phyloP scores from a whole-genome alignment of 2,329 filamentous ascomycete genomes.

The Beauveria caledonica region DNA sequence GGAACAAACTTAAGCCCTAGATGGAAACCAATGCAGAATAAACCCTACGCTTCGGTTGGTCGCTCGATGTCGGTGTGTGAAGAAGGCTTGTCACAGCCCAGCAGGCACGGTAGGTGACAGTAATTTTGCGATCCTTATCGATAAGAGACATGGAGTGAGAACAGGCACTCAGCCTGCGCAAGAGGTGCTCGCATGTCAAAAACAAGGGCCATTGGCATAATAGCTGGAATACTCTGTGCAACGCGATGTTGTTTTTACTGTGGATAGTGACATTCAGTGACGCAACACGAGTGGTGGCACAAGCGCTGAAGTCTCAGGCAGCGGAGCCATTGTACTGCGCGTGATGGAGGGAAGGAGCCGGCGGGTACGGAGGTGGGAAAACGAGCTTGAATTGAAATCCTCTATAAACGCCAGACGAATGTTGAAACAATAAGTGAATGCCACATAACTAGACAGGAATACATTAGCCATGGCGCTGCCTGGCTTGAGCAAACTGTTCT shows the following conservation, averaged over 20 bases:
- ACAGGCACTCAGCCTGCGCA: not conserved
- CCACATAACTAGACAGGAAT: not conserved
- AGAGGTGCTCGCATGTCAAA: not conserved
- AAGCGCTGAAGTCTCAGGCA: too few relatives aligned
- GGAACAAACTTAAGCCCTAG: not conserved
- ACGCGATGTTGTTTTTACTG: too few relatives aligned
- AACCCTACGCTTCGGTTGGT: not conserved
- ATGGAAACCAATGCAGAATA: not conserved
- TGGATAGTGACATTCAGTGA: too few relatives aligned
- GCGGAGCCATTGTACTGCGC: too few relatives aligned
- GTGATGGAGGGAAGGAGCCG: not conserved
- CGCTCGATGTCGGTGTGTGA: not conserved
- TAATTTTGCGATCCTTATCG: conserved; percentile 4
- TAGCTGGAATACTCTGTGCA: too few relatives aligned
- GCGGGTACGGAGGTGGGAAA: not conserved
- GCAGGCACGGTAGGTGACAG: not conserved
- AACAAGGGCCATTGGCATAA: not conserved
- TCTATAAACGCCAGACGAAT: conserved; percentile 12
- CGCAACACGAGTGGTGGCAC: too few relatives aligned
- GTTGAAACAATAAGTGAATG: not conserved
- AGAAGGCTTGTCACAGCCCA: not conserved
- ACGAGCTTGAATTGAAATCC: not conserved
- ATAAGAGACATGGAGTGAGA: not conserved
- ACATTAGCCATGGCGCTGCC: conserved; percentile 27
- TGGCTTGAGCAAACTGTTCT: conserved; percentile 77